These are phyloP conservation scores for Deuterostichococcus epilithicus DNA, from an alignment of 139 green algal species.

Conservation along the genomic window DNA sequence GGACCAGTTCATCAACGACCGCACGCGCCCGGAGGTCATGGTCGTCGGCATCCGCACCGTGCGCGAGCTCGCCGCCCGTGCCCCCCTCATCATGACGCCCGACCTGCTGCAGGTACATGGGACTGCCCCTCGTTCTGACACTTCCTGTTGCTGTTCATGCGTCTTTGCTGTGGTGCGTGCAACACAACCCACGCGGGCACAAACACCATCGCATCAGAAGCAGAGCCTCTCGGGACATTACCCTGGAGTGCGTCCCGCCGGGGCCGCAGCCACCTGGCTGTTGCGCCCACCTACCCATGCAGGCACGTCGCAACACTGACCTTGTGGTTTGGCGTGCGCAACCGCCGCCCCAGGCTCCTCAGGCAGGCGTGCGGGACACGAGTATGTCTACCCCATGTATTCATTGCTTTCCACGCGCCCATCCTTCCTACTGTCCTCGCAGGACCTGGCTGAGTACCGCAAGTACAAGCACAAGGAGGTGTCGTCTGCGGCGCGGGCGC, in stretches of 20 bases:
- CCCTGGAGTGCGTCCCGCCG: too few species aligned
- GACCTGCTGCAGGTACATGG: slow-evolving; percentile 79
- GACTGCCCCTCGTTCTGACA: not conserved
- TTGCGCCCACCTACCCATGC: too few species aligned
- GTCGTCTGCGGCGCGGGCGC: slow-evolving; percentile 60
- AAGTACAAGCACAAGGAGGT: slow-evolving; percentile 89
- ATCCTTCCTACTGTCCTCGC: slow-evolving; percentile 1
- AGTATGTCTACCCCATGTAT: not conserved
- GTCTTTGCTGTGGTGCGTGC: too few species aligned
- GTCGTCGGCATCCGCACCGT: slow-evolving; percentile 89
- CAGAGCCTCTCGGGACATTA: too few species aligned
- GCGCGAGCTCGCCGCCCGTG: slow-evolving; percentile 81
- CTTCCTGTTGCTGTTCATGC: too few species aligned
- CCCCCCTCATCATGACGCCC: slow-evolving; percentile 82
- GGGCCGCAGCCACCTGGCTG: too few species aligned
- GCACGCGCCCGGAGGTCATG: slow-evolving; percentile 71
- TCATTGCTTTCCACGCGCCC: not conserved
- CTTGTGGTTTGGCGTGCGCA: too few species aligned
- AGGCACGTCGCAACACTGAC: too few species aligned
- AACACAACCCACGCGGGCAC: too few species aligned
- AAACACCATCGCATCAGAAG: too few species aligned
- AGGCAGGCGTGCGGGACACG: too few species aligned
- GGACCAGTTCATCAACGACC: slow-evolving; percentile 95
- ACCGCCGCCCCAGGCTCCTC: too few species aligned
- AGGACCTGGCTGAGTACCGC: slow-evolving; percentile 83